A percentile compares a stretch with the other conserved stretches of the same genome.
phyloP scores from a whole-genome alignment of 441 rosid genomes.

The Biscutella auriculata region DNA sequence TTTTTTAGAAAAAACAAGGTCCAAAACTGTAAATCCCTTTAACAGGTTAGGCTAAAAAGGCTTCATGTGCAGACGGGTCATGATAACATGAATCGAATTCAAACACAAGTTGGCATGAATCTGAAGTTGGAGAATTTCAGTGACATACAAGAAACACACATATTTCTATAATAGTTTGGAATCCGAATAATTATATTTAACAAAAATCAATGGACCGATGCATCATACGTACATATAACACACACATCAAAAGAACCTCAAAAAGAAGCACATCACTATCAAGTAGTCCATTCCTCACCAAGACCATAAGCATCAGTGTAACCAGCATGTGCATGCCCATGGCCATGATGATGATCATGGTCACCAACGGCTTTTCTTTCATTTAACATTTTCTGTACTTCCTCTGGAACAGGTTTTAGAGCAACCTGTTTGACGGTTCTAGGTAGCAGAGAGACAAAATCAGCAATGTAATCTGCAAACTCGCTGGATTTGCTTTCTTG shows the following conservation, averaged over 20 bases:
- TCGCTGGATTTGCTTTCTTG: constrained; percentile 62
- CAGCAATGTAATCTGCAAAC: constrained; percentile 39
- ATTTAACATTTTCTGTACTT: constrained; percentile 45
- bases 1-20: no score
- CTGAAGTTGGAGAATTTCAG: no score
- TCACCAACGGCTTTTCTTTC: constrained; percentile 36
- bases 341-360: constrained; percentile 31
- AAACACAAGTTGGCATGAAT: no score
- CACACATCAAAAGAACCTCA: neutral
- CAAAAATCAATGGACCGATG: no score
- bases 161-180: no score
- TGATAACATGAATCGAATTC: no score
- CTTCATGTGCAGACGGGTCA: no score
- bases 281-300: constrained; percentile 59
- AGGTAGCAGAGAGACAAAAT: constrained; percentile 57
- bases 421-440: constrained; percentile 34
- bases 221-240: neutral
- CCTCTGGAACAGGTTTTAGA: constrained; percentile 56
- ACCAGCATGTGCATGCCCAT: constrained; percentile 25
- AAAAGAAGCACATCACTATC: neutral
- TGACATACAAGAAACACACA: no score
- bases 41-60: no score
- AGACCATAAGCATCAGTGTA: constrained; percentile 58
- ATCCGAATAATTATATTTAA: no score
- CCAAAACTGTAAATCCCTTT: no score